Conservation (phyloP, 768 basidiomycete genomes). For the Scleroderma bovista region DNA sequence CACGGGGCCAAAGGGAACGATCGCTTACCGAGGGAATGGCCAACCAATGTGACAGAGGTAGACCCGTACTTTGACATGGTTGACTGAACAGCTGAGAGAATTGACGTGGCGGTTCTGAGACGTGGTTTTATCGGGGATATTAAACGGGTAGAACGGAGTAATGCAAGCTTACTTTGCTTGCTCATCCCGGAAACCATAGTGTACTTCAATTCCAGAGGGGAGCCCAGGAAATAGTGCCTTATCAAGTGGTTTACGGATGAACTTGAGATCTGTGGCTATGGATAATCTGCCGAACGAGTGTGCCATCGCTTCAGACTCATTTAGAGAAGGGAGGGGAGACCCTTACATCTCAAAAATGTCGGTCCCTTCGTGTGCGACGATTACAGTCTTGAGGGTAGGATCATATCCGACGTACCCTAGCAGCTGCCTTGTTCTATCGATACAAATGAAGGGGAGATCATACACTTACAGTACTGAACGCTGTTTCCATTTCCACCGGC, state of each 20-base stretch:
- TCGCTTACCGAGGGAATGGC: conserved; percentile 39
- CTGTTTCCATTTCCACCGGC: conserved; percentile 42
- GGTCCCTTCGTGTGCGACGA: conserved; percentile 36
- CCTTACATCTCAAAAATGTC: conserved; percentile 24
- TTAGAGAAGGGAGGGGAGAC: not conserved
- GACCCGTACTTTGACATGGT: conserved; percentile 29
- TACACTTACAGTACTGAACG: conserved; percentile 38
- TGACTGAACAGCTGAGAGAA: conserved; percentile 36
- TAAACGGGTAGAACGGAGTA: not conserved
- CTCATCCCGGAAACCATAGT: conserved; percentile 37
- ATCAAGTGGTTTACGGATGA: conserved; percentile 29
- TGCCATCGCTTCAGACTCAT: not conserved
- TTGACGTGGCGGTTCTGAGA: conserved; percentile 33
- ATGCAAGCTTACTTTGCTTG: conserved; percentile 35
- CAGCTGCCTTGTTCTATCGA: not conserved
- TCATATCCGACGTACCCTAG: conserved; percentile 54
- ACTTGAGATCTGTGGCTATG: conserved; percentile 33
- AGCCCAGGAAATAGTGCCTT: conserved; percentile 41
- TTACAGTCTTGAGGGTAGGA: conserved; percentile 31
- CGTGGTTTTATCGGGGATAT: not conserved
- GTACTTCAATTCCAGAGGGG: conserved; percentile 35
- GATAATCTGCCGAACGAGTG: conserved; percentile 25
- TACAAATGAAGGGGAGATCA: not conserved
- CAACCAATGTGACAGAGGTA: conserved; percentile 37
- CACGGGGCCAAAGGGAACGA: too few species aligned